phyloP scores from a whole-genome alignment of 441 rosid species.

The Cnidoscolus chayamansa region DNA sequence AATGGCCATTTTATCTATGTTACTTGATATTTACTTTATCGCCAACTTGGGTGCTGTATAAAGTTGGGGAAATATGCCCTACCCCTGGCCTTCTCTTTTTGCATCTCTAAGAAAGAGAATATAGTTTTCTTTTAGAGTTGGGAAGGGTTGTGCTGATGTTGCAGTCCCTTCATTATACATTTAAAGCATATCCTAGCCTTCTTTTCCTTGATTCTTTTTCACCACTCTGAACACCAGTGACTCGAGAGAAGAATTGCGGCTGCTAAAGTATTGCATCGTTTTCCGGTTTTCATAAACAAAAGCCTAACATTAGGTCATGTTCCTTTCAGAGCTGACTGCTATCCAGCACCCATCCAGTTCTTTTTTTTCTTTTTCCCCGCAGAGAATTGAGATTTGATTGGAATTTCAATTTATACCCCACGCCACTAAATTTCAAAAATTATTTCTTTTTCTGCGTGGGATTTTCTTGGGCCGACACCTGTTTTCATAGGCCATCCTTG shows the following conservation, averaged over 20 bases:
- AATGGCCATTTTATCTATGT: background rate
- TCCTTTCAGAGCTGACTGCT: background rate
- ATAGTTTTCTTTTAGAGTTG: background rate
- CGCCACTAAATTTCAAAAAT: background rate
- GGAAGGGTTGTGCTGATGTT: constrained; percentile 2
- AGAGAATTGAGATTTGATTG: background rate
- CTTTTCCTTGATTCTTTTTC: constrained; percentile 9
- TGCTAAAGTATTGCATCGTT: no score
- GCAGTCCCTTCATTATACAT: background rate
- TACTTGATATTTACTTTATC: background rate
- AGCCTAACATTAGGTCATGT: background rate
- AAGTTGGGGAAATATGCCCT: background rate
- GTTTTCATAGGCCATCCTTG: background rate
- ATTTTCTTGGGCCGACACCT: background rate
- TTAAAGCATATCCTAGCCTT: background rate
- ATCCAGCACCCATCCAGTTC: no score
- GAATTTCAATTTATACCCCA: background rate
- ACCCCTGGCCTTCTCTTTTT: background rate
- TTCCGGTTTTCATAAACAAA: background rate
- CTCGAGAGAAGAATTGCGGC: background rate
- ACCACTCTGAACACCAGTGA: background rate
- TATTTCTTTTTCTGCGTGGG: background rate
- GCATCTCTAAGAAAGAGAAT: background rate
- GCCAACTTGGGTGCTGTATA: no score
- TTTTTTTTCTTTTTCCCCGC: background rate